Evolutionary conservation across 2,329 filamentous ascomycete genomes (phyloP).

Genomic region (Lomentospora prolificans): DNA sequence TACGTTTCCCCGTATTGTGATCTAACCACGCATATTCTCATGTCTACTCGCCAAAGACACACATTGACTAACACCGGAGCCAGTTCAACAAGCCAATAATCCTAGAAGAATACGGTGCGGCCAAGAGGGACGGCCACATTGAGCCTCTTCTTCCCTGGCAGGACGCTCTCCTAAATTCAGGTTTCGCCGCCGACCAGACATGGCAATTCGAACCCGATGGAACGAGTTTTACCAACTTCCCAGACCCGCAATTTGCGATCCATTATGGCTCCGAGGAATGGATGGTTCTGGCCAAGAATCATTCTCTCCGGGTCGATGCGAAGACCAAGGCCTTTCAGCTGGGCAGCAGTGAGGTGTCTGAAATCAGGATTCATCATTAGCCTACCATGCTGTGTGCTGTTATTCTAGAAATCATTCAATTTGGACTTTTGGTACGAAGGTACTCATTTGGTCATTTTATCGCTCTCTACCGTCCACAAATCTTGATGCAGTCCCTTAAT

Average conservation of each 20-base stretch:
- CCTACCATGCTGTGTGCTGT: too few relatives aligned
- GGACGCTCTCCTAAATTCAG: neutral
- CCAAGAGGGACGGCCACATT: neutral
- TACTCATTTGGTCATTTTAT: too few relatives aligned
- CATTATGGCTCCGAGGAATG: conserved; percentile 3
- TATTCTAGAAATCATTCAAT: too few relatives aligned
- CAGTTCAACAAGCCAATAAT: conserved; percentile 3
- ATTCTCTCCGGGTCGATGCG: neutral
- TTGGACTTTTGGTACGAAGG: too few relatives aligned
- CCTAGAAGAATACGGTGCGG: conserved; percentile 1
- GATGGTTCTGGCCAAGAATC: neutral
- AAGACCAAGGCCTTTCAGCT: neutral
- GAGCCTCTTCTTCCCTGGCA: neutral
- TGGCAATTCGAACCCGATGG: conserved; percentile 1
- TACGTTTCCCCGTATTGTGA: neutral
- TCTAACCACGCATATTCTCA: too few relatives aligned
- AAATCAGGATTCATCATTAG: too few relatives aligned
- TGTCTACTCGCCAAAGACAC: too few relatives aligned
- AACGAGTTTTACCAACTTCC: neutral
- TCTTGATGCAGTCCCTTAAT: too few relatives aligned
- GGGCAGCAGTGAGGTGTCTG: neutral
- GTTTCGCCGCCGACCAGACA: neutral
- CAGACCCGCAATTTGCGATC: neutral
- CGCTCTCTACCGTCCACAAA: too few relatives aligned
- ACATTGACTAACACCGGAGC: neutral